These are phyloP conservation scores for Talaromyces marneffei DNA, from an alignment of 2,329 filamentous ascomycete species.

Conservation along the genomic window DNA sequence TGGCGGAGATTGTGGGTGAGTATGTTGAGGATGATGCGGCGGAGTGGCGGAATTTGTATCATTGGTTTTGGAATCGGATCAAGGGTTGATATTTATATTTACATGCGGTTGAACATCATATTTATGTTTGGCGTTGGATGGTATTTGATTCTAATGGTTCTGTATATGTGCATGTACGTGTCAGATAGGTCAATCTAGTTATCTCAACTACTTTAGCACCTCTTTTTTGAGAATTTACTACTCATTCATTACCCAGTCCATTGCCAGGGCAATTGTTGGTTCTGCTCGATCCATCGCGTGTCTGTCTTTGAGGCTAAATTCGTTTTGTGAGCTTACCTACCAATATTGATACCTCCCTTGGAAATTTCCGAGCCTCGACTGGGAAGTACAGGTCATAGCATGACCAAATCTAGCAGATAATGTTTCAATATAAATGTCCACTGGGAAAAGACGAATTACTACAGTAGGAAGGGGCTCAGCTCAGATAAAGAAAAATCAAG, in stretches of 20 bases:
- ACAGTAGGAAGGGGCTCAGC: background rate
- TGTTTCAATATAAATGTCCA: background rate
- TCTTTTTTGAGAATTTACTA: background rate
- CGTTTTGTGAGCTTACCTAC: too few relatives aligned
- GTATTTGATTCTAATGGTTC: background rate
- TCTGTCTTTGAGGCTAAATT: background rate
- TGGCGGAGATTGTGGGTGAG: constrained; percentile 41
- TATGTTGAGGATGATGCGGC: constrained; percentile 41
- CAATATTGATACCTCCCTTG: background rate
- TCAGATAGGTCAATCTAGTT: background rate
- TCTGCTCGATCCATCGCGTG: background rate
- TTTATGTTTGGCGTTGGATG: background rate
- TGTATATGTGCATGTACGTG: background rate
- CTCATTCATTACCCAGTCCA: background rate
- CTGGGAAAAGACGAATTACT: background rate
- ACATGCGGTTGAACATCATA: background rate
- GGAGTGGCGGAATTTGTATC: constrained; percentile 38
- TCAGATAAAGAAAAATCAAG: background rate
- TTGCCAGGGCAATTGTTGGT: background rate
- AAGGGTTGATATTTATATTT: constrained; percentile 3
- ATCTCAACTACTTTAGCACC: background rate
- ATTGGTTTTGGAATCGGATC: constrained; percentile 34
- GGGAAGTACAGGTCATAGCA: background rate
- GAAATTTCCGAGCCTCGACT: too few relatives aligned
- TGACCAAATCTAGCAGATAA: background rate